Evolutionary conservation across 768 basidiomycete genomes (phyloP), one percentile per base, ranked within the genome.

Genomic region (Kwoniella sp.): DNA sequence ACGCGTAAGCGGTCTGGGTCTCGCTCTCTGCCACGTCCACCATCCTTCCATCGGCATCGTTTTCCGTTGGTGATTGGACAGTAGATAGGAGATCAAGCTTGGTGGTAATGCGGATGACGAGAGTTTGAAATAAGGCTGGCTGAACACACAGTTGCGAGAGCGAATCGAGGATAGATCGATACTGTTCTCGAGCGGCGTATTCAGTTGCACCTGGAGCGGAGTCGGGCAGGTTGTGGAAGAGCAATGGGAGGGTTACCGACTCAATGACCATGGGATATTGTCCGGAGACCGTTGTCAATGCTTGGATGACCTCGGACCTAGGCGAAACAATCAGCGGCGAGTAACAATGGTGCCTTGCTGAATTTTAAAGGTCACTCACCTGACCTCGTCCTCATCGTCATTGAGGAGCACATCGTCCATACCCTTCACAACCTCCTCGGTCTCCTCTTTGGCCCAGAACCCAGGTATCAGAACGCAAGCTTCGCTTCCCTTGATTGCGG

Each of bases 141-240:
- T 84, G 83, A 8, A 81, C 65, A 70, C 88, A 95, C 11, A 99
- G 79, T 12, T 78, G 80, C 46, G 82, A 80, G 38, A 98, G 79
- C 12, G 84, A 80, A 10, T 78, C 77, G 47, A 98, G 80, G 32
- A 80, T 79, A 31, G 81, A 80, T 79, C 86, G 85, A 62, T 81
- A 85, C 46, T 79, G 79, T 15, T 78, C 76, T n/a, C 87, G 82
- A 32, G 82, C 81, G 2, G 73, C 59, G 2, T 75, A 73, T 11
- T 81, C 83, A 5, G 82, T 78, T 17, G 80, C 74, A 1, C 76
- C 29, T 3, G 88, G 85, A 6, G 85, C 80, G 20, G 60, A 54
- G 46, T 86, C 84, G 1, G 93, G 89, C 0, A 98, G 80, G 8
- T 81, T 76, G 26, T 77, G 76, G 70, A 95, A 88, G 9, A 98